Base-by-base conservation (phyloP, 768 basidiomycete genomes). In the Kwoniella mangroviensis region DNA sequence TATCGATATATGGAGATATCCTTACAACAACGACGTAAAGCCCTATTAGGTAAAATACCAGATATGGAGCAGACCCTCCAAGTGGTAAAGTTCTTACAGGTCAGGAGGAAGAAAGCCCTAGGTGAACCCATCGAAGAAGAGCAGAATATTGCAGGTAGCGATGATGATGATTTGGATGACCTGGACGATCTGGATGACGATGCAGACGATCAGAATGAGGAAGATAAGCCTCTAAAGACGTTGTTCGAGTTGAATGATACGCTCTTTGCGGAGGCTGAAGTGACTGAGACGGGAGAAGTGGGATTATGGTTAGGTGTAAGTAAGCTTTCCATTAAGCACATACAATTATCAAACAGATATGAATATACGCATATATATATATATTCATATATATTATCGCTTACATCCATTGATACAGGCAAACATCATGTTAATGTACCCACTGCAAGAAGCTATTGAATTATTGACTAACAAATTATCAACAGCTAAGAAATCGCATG, bases 1-100 rank as follows among this genome's bases (percentile, higher is more conserved):
- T 98, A 99, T 86, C 91, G 92, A 60, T 98, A 96, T 84, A 98
- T 99, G 96, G 96, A 98, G 75, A 85, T 88, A 17, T 94, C 89
- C 80, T 86, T 95, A 59, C 85, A 89, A 6, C 91, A 93, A 78
- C 88, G 94, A 56, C 87, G 91, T 63, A 87, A 87, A 62, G 89
- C 90, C 19, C 86, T 98, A 4, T 91, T 94, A 75, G 92, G 93
- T 71, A 98, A 99, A 86, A 94, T 98, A 45, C 95, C 96, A 0
- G 97, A 99, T 82, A 93, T 98, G 78, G 88, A 88, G 77, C 94
- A 94, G 85, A 98, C 95, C 2, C 84, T 99, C 53, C 87, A 87
- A 71, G 96, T 98, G 88, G 93, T 98, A 22, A 89, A 91, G 78
- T 92, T 88, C 80, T 82, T 97, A 26, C 88, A 89, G 73, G 88